phyloP scores from a whole-genome alignment of 2,329 filamentous ascomycete species.

The Lasiodiplodia citricola region DNA sequence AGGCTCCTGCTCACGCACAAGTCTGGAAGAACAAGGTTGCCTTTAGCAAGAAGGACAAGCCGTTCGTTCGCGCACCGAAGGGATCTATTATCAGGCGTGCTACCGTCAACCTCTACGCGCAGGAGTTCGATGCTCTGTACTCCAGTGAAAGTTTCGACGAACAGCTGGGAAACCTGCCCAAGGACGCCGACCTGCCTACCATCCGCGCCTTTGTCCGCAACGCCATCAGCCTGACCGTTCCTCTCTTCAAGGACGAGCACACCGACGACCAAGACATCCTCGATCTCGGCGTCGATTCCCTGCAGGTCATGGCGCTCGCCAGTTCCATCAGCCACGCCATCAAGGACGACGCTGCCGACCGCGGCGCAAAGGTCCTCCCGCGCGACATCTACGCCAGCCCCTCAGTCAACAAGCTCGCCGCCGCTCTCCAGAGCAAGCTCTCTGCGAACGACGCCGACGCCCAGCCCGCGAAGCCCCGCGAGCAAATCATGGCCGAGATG shows the following conservation, averaged over 20 bases:
- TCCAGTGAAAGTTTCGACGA: constrained; percentile 22
- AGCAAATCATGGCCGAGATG: constrained; percentile 36
- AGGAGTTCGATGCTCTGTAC: constrained; percentile 56
- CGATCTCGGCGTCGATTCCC: constrained; percentile 41
- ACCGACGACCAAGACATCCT: constrained; percentile 37
- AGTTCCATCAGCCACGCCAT: constrained; percentile 32
- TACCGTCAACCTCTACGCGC: constrained; percentile 48
- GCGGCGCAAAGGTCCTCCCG: constrained; percentile 31
- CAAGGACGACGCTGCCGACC: constrained; percentile 2
- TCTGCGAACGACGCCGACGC: background rate
- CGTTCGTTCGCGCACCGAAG: constrained; percentile 54
- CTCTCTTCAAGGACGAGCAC: background rate
- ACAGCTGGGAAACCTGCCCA: constrained; percentile 21
- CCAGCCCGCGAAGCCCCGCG: constrained; percentile 16
- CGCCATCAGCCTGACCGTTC: constrained; percentile 26
- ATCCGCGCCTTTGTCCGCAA: constrained; percentile 29
- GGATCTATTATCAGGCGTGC: constrained; percentile 50
- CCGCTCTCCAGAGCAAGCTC: constrained; percentile 23
- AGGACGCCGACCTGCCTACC: constrained; percentile 21
- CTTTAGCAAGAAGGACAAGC: constrained; percentile 49
- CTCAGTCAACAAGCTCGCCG: constrained; percentile 35
- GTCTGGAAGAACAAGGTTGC: constrained; percentile 51
- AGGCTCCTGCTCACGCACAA: constrained; percentile 48
- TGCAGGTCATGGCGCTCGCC: constrained; percentile 36
- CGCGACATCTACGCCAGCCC: constrained; percentile 41